A percentile compares a stretch with the other conserved stretches of the same genome.
Evolutionary conservation across 2,329 filamentous ascomycete species (phyloP).

Genomic region (Pseudohalonectria lignicola): DNA sequence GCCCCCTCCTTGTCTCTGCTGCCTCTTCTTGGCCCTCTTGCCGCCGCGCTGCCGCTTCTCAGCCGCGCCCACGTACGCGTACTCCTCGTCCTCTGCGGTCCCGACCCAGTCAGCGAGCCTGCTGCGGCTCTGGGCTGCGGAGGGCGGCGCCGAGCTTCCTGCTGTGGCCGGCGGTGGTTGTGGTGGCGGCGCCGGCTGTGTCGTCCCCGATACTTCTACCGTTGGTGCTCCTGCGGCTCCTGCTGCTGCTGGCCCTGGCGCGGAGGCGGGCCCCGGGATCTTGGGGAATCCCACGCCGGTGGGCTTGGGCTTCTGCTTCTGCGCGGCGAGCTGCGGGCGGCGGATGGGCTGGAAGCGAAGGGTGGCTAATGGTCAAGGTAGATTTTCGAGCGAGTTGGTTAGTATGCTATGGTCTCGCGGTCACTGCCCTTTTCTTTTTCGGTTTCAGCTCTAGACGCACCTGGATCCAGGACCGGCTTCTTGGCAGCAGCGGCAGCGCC

Average conservation of each 20-base stretch:
- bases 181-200: neutral
- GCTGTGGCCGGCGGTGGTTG: neutral
- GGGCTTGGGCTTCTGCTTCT: conserved; percentile 47
- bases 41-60: conserved; percentile 67
- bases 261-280: conserved; percentile 18
- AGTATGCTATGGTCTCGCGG: too few relatives aligned
- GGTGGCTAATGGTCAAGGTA: conserved; percentile 31
- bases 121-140: conserved; percentile 41
- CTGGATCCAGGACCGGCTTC: conserved; percentile 40
- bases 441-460: too few relatives aligned
- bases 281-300: conserved; percentile 47
- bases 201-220: conserved; percentile 18
- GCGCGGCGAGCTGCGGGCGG: conserved; percentile 49
- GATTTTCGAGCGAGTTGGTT: too few relatives aligned
- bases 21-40: conserved; percentile 43
- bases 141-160: conserved; percentile 6
- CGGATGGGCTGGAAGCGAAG: conserved; percentile 82
- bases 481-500: conserved; percentile 40
- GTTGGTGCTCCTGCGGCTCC: conserved; percentile 15
- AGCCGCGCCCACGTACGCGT: conserved; percentile 47
- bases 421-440: too few relatives aligned
- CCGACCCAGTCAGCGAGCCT: conserved; percentile 74
- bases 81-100: conserved; percentile 74
- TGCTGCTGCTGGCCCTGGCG: conserved; percentile 11
- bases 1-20: conserved; percentile 55